phyloP scores from a whole-genome alignment of 2,329 filamentous ascomycete genomes.

The Seiridium unicorne region DNA sequence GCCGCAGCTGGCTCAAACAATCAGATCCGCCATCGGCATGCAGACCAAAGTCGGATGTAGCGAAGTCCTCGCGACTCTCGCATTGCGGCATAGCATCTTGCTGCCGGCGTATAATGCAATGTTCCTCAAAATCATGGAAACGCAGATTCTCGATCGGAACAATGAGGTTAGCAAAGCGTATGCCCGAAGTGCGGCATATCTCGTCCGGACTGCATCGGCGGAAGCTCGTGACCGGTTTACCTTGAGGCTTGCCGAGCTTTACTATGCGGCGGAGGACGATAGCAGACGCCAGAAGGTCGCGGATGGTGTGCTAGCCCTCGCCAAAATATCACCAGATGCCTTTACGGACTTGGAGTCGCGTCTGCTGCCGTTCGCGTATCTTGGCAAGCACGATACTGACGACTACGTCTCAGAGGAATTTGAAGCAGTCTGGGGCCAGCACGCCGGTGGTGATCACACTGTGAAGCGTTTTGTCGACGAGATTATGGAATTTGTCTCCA shows the following conservation, averaged over 20 bases:
- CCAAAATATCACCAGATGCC: slow-evolving; percentile 84
- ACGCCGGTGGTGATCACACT: slow-evolving; percentile 80
- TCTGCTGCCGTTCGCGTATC: slow-evolving; percentile 82
- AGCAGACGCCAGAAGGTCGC: slow-evolving; percentile 71
- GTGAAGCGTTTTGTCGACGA: slow-evolving; percentile 83
- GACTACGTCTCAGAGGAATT: slow-evolving; percentile 79
- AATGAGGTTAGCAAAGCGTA: slow-evolving; percentile 91
- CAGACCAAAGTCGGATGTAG: slow-evolving; percentile 92
- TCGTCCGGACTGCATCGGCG: slow-evolving; percentile 61
- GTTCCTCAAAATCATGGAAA: slow-evolving; percentile 76
- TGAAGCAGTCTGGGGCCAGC: slow-evolving; percentile 82
- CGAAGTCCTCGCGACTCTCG: slow-evolving; percentile 79
- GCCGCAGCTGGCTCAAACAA: slow-evolving; percentile 70
- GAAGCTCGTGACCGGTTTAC: slow-evolving; percentile 50
- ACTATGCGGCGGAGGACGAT: slow-evolving; percentile 80
- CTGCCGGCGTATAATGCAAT: slow-evolving; percentile 73
- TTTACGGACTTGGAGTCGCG: slow-evolving; percentile 75
- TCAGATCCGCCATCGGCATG: slow-evolving; percentile 85
- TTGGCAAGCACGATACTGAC: slow-evolving; percentile 82
- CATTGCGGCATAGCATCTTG: slow-evolving; percentile 73
- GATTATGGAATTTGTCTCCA: slow-evolving; percentile 67
- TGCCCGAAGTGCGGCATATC: slow-evolving; percentile 81
- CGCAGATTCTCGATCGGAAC: slow-evolving; percentile 84
- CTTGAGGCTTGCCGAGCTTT: slow-evolving; percentile 61
- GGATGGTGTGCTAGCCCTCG: slow-evolving; percentile 79